Conservation (phyloP, 163 green algal species). For the Scenedesmus sp. region DNA sequence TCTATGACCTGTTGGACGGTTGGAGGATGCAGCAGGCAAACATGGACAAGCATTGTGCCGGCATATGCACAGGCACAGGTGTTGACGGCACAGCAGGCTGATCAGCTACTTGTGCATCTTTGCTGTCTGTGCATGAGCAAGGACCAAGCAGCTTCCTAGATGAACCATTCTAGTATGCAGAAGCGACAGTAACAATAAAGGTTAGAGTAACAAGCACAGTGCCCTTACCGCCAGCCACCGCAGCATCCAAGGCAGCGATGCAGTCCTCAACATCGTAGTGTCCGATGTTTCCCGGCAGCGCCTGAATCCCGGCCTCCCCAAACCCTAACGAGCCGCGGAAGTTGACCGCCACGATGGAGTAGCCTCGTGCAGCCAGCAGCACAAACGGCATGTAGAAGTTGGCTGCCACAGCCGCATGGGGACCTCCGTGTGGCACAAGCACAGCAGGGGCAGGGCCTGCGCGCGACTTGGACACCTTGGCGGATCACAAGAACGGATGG, state of each 20-base stretch:
- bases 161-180: no score
- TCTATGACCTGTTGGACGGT: no score
- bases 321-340: slow-evolving; percentile 80
- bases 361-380: slow-evolving; percentile 82
- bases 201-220: no score
- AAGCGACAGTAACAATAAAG: no score
- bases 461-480: slow-evolving; percentile 33
- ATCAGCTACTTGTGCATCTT: no score
- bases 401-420: slow-evolving; percentile 82
- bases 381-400: slow-evolving; percentile 80
- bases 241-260: slow-evolving; percentile 81
- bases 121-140: no score
- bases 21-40: no score
- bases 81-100: no score
- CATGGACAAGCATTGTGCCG: no score
- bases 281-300: slow-evolving; percentile 87
- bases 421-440: slow-evolving; percentile 91
- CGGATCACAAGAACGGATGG: neutral
- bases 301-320: slow-evolving; percentile 87
- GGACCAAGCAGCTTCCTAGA: no score
- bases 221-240: slow-evolving; percentile 66
- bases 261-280: slow-evolving; percentile 93
- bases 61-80: no score
- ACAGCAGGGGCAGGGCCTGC: slow-evolving; percentile 72
- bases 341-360: slow-evolving; percentile 78